Base-by-base conservation (phyloP, 768 basidiomycete species). In the Lactarius tabidus region DNA sequence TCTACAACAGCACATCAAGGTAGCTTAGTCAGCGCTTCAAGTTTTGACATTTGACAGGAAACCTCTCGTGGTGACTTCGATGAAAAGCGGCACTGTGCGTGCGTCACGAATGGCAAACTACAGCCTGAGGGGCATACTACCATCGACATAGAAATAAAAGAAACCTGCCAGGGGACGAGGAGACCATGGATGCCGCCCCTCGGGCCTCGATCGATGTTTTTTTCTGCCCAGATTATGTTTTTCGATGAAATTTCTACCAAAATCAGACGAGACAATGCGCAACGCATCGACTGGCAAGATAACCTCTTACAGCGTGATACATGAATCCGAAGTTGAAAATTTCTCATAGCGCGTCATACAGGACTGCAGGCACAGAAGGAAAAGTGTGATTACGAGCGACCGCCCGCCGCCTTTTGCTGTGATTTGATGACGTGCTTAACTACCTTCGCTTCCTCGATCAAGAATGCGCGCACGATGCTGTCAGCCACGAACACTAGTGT, bases 361-460 rank as follows among this genome's bases (percentile, higher is more conserved):
- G 15, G 39, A 38, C 43, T 23, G 45, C 65, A 20, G 31, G 18
- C 52, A 45, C 57, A 59, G 9, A 38, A n/a, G 58, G 39, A 48
- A 53, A 41, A 7, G 41, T 15, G 39, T n/a, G 51, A 57, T 59
- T 48, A 68, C 52, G 65, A 66, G 70, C 73, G 72, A 43, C 70
- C 72, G 31, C 66, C 62, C 71, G 31, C 39, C 1, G 29, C 35
- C 28, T 77, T 83, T 77, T 85, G 80, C 79, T 92, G 93, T 75
- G 90, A 89, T 84, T 97, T 97, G 84, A 98, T 95, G 72, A 98
- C 96, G 80, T 86, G 90, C 89, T 99, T 99, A 75, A 99, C 97
- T 73, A 99, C 98, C 84, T 98, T 98, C 53, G 97, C 97, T 83
- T 99, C 97, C 84, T 98, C 97, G 45, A 99, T 92, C 66, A 99